Percentiles rank a stretch among this genome's conserved stretches.
Evolutionary conservation across 176 grass and related monocot species (phyloP).

Genomic region (Chrysopogon serrulatus): DNA sequence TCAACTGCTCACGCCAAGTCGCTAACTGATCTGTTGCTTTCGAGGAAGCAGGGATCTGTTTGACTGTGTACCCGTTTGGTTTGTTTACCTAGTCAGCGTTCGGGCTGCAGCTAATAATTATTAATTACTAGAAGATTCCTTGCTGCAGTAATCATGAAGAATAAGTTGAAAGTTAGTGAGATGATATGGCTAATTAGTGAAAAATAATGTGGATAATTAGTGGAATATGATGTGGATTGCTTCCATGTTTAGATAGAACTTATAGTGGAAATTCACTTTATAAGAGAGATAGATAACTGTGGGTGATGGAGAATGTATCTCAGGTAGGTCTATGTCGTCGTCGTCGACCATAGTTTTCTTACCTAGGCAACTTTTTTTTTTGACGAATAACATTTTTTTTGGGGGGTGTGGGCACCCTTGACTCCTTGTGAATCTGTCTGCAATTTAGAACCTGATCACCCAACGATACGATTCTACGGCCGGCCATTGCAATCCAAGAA

Average conservation of each 20-base stretch:
- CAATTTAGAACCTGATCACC: background rate
- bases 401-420: no score
- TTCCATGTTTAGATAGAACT: no score
- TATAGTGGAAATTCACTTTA: no score
- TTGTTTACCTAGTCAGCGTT: background rate
- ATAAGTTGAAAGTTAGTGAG: no score
- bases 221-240: no score
- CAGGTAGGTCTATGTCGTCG: no score
- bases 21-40: background rate
- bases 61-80: background rate
- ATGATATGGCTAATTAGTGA: no score
- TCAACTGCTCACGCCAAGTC: background rate
- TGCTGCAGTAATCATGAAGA: no score
- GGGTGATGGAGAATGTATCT: background rate
- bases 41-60: background rate
- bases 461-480: slow-evolving; percentile 28
- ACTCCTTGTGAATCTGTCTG: background rate
- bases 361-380: background rate
- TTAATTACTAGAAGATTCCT: no score
- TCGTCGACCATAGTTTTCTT: background rate
- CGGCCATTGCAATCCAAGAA: background rate
- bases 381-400: no score
- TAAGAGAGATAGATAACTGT: no score
- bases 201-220: no score
- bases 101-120: background rate